Percentiles rank a stretch among this genome's conserved stretches.
These are phyloP conservation scores for Suillus occidentalis DNA, from an alignment of 768 basidiomycete genomes.

Conservation along the genomic window DNA sequence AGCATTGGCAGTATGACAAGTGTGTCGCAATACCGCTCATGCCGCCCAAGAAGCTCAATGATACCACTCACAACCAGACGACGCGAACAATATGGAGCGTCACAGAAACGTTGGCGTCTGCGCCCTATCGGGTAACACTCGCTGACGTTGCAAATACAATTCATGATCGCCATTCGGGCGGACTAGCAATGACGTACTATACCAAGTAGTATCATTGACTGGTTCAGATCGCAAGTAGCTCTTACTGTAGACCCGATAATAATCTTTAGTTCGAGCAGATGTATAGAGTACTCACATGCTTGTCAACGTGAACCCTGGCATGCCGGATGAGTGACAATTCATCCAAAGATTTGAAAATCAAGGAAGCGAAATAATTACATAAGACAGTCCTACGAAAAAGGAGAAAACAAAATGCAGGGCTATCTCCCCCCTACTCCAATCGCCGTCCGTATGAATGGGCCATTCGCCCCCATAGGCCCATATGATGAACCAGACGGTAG, in stretches of 20 bases:
- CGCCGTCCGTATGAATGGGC: conserved; percentile 64
- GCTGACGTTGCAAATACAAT: background rate
- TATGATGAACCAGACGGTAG: conserved; percentile 52
- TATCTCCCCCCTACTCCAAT: conserved; percentile 54
- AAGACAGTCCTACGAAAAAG: conserved; percentile 24
- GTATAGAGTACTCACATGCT: background rate
- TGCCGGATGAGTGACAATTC: background rate
- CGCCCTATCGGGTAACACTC: background rate
- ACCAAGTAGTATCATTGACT: background rate
- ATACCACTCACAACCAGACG: background rate
- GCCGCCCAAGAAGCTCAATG: background rate
- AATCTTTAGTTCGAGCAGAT: background rate
- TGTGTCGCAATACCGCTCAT: background rate
- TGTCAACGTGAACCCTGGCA: background rate
- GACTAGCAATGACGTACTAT: background rate
- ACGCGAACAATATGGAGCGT: no score
- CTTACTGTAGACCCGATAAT: background rate
- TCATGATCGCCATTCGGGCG: no score
- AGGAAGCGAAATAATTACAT: conserved; percentile 36
- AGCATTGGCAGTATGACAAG: background rate
- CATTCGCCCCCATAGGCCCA: conserved; percentile 57
- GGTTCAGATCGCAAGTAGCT: background rate
- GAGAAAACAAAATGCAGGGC: conserved; percentile 27
- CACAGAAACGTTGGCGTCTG: background rate
- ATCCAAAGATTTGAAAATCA: conserved; percentile 9